Percentiles rank a stretch among this genome's conserved stretches.
phyloP scores from a whole-genome alignment of 2,329 filamentous ascomycete species.

The Neonectria punicea region DNA sequence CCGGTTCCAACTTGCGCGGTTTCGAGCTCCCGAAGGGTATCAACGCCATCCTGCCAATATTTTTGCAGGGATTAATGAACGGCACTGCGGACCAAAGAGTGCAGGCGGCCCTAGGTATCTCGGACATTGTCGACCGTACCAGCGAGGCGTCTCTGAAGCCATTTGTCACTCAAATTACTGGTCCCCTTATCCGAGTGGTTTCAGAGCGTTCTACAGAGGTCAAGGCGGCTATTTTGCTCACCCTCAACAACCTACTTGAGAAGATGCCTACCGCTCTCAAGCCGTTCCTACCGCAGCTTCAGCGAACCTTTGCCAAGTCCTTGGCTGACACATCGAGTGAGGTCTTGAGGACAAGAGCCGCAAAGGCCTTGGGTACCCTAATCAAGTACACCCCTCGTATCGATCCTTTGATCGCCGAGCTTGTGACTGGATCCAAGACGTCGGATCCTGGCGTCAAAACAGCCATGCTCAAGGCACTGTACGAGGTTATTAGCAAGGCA shows the following conservation, averaged over 20 bases:
- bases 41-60: slow-evolving; percentile 94
- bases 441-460: slow-evolving; percentile 84
- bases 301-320: slow-evolving; percentile 96
- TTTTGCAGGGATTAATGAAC: slow-evolving; percentile 97
- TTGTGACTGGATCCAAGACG: slow-evolving; percentile 96
- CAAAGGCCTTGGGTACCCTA: slow-evolving; percentile 91
- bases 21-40: slow-evolving; percentile 97
- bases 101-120: slow-evolving; percentile 91
- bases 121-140: slow-evolving; percentile 94
- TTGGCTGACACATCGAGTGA: slow-evolving; percentile 94
- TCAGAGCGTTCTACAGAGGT: slow-evolving; percentile 96
- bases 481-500: slow-evolving; percentile 95
- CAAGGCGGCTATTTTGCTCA: slow-evolving; percentile 92
- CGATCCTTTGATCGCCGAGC: slow-evolving; percentile 90
- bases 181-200: slow-evolving; percentile 95
- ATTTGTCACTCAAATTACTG: slow-evolving; percentile 97
- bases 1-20: slow-evolving; percentile 85
- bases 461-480: slow-evolving; percentile 96
- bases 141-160: slow-evolving; percentile 88
- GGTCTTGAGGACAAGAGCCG: slow-evolving; percentile 84
- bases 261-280: slow-evolving; percentile 97
- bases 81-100: slow-evolving; percentile 92
- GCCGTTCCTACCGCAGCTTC: slow-evolving; percentile 95
- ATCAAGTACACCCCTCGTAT: slow-evolving; percentile 96
- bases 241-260: slow-evolving; percentile 92